phyloP scores from a whole-genome alignment of 495 filamentous ascomycete genomes.

The Penicillium cinerascens region DNA sequence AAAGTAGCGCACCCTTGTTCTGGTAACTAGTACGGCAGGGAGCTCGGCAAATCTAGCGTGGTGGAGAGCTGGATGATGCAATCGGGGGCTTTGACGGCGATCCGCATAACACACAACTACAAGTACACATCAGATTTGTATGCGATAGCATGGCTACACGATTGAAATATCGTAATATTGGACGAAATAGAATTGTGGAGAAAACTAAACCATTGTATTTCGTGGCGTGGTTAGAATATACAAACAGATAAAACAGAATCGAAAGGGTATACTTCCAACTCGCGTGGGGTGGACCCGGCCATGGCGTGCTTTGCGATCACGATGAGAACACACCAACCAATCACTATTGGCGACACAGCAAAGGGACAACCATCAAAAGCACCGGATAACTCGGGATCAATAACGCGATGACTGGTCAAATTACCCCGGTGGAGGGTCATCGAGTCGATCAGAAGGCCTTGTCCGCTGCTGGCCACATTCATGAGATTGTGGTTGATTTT shows the following conservation, averaged over 20 bases:
- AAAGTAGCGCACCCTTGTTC: too few relatives aligned
- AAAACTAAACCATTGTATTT: too few relatives aligned
- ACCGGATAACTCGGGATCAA: background rate
- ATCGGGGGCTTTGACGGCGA: conserved; percentile 15
- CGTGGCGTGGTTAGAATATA: too few relatives aligned
- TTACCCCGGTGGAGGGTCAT: background rate
- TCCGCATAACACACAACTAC: background rate
- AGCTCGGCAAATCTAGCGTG: background rate
- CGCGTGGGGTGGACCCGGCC: background rate
- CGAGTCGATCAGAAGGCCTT: background rate
- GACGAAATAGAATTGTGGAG: too few relatives aligned
- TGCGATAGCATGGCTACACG: background rate
- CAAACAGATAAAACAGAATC: too few relatives aligned
- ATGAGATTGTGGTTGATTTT: conserved; percentile 33
- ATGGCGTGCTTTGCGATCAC: conserved; percentile 21
- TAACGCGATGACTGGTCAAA: conserved; percentile 10
- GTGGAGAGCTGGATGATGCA: conserved; percentile 19
- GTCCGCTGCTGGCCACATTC: conserved; percentile 17
- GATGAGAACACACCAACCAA: conserved; percentile 15
- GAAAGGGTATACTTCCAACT: background rate
- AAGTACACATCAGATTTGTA: background rate
- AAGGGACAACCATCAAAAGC: background rate
- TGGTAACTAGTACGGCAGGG: background rate
- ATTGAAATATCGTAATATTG: too few relatives aligned
- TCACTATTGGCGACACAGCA: background rate